Percentiles rank a stretch among this genome's conserved stretches.
Conservation (phyloP, 352 stramenopile species). For the Pythium guiyangense region DNA sequence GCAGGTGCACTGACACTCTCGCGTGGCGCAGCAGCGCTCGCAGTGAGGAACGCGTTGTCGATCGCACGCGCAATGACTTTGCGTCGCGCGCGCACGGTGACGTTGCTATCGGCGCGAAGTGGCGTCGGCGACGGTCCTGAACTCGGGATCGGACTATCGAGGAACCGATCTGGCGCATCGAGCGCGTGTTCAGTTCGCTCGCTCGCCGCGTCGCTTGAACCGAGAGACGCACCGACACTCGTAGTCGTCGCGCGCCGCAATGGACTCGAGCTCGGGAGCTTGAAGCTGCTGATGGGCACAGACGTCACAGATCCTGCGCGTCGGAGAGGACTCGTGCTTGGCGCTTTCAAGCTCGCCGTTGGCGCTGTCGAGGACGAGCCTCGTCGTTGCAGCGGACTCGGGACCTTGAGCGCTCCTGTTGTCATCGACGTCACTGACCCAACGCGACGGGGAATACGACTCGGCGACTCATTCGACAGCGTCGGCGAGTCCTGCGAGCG, state of each 20-base stretch:
- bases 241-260: background rate
- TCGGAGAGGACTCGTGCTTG: background rate
- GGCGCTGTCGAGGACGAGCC: background rate
- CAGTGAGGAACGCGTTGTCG: background rate
- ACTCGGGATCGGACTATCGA: slow-evolving; percentile 10
- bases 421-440: background rate
- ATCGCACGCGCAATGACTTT: background rate
- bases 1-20: no score
- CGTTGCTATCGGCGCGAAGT: slow-evolving; percentile 7
- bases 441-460: slow-evolving; percentile 3
- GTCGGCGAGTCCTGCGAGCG: slow-evolving; percentile 10
- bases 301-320: background rate
- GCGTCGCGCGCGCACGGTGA: slow-evolving; percentile 10
- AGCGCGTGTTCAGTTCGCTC: background rate
- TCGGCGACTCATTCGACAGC: slow-evolving; percentile 4
- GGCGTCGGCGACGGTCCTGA: slow-evolving; percentile 5
- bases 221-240: background rate
- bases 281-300: slow-evolving; percentile 3
- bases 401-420: background rate
- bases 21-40: no score
- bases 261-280: background rate
- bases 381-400: background rate
- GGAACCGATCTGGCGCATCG: slow-evolving; percentile 6
- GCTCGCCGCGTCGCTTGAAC: background rate
- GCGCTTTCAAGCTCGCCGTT: slow-evolving; percentile 1